Base-by-base conservation (phyloP, 1,284 basidiomycete species). In the Ustilago lituana region DNA sequence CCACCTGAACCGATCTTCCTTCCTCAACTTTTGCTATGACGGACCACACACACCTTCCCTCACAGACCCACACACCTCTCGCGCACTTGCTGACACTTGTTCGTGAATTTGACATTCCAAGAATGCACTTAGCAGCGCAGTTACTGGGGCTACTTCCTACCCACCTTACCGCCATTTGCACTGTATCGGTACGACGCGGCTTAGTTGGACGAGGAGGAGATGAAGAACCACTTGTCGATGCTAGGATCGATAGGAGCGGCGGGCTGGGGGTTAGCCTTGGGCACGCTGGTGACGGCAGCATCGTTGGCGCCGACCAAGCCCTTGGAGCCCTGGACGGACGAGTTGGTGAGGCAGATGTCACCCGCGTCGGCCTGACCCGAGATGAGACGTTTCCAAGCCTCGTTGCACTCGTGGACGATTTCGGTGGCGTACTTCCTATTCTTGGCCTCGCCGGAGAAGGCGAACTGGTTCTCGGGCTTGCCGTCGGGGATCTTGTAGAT, bases 361-460 rank as follows among this genome's bases (percentile, higher is more conserved):
- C 75, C 78, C 5, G 75, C 52, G 23, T 78, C 73, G 23, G 69
- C 60, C 69, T 97, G 92, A 69, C 94, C 94, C 60, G 84, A 85
- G 82, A 94, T 87, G 79, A 99, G 89, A 82, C 92, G 91, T 82
- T 93, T 93, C 96, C 96, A 99, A 43, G 95, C 92, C 84, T 98
- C 95, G 84, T 98, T 91, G 85, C 93, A 95, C 85, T 99, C 96
- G 85, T 95, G 93, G 81, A 99, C 91, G 85, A 98, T 94, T 85
- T 98, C 95, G 50, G 91, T 93, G 48, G 96, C 96, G 84, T 98
- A 99, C 84, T 94, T 94, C 87, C 69, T 70, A 88, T 96, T 96
- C 88, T 98, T 99, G 74, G 95, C 95, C 86, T 99, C 96, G 59
- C 96, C 96, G 54, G 93, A 95, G 89, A 99, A 99, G 26, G 96